Percentiles rank a stretch among this genome's conserved stretches.
Evolutionary conservation across 306 rosid genomes (phyloP).

Genomic region (Hippophae rhamnoides): DNA sequence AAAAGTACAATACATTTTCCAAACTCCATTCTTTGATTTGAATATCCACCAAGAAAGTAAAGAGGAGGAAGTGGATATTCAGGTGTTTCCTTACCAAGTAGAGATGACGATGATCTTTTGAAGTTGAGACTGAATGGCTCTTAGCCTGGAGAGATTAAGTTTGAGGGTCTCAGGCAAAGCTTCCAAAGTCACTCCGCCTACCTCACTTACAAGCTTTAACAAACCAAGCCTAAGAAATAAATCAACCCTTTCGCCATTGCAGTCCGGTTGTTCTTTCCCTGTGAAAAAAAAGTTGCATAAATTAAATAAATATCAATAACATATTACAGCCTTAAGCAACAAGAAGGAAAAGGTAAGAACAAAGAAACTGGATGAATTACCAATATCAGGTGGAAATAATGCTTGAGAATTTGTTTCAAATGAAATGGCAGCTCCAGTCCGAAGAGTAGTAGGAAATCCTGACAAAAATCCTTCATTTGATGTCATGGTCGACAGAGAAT

Average conservation of each 20-base stretch:
- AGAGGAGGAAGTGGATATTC: not conserved
- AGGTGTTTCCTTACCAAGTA: slow-evolving; percentile 20
- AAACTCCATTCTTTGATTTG: not conserved
- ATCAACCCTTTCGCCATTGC: slow-evolving; percentile 29
- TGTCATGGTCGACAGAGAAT: slow-evolving; percentile 11
- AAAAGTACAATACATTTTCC: not conserved
- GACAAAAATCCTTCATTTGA: not conserved
- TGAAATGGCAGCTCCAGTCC: slow-evolving; percentile 23
- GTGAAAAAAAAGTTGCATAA: not conserved
- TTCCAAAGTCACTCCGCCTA: slow-evolving; percentile 20
- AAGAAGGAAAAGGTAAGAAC: not conserved
- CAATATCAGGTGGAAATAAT: slow-evolving; percentile 1
- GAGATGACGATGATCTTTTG: slow-evolving; percentile 27
- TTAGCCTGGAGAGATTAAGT: slow-evolving; percentile 30
- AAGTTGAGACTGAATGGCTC: slow-evolving; percentile 28
- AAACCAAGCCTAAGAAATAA: slow-evolving; percentile 28
- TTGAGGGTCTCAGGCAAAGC: slow-evolving; percentile 28
- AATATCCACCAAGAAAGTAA: not conserved
- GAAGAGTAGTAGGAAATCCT: slow-evolving; percentile 18
- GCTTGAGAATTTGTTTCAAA: slow-evolving; percentile 1
- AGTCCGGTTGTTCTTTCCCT: slow-evolving; percentile 23
- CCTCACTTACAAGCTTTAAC: slow-evolving; percentile 30
- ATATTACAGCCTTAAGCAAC: not conserved
- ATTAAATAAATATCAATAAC: slow-evolving; percentile 3
- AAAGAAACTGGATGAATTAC: not conserved